Conservation (phyloP, 1,284 basidiomycete genomes). For the Ceratobasidium sp. region DNA sequence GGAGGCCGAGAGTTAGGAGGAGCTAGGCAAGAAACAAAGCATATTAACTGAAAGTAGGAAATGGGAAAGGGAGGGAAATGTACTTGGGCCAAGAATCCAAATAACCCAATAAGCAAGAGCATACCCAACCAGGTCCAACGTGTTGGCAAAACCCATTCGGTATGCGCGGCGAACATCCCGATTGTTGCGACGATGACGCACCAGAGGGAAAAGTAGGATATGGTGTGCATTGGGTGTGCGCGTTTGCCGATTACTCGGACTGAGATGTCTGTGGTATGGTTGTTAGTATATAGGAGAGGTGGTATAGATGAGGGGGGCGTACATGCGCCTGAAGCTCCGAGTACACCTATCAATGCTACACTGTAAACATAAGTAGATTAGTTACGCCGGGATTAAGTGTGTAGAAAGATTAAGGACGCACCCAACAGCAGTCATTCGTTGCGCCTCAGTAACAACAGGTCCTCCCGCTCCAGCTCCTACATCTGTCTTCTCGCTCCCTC, state of each 20-base stretch:
- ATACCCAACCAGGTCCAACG: slow-evolving; percentile 33
- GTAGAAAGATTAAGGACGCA: slow-evolving; percentile 38
- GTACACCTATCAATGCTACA: slow-evolving; percentile 53
- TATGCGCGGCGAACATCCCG: slow-evolving; percentile 56
- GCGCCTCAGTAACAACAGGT: slow-evolving; percentile 49
- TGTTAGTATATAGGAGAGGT: not conserved
- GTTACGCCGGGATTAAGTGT: not conserved
- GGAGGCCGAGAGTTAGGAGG: slow-evolving; percentile 73
- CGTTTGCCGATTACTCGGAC: slow-evolving; percentile 62
- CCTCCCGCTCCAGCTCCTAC: slow-evolving; percentile 17
- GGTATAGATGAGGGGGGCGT: not conserved
- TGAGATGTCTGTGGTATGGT: slow-evolving; percentile 54
- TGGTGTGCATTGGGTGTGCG: slow-evolving; percentile 62
- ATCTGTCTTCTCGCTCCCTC: slow-evolving; percentile 23
- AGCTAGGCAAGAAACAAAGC: slow-evolving; percentile 60
- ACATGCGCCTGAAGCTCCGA: slow-evolving; percentile 49
- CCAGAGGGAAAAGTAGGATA: slow-evolving; percentile 59
- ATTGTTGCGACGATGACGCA: slow-evolving; percentile 33
- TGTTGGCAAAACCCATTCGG: slow-evolving; percentile 29
- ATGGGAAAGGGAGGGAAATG: not conserved
- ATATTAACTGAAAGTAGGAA: slow-evolving; percentile 58
- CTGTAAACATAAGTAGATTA: slow-evolving; percentile 24
- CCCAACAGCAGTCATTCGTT: slow-evolving; percentile 53
- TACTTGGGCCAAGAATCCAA: slow-evolving; percentile 48
- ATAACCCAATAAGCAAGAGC: slow-evolving; percentile 45